Percentiles rank a stretch among this genome's conserved stretches.
Evolutionary conservation across 495 filamentous ascomycete genomes (phyloP).

Genomic region (Aeminium ludgeri): DNA sequence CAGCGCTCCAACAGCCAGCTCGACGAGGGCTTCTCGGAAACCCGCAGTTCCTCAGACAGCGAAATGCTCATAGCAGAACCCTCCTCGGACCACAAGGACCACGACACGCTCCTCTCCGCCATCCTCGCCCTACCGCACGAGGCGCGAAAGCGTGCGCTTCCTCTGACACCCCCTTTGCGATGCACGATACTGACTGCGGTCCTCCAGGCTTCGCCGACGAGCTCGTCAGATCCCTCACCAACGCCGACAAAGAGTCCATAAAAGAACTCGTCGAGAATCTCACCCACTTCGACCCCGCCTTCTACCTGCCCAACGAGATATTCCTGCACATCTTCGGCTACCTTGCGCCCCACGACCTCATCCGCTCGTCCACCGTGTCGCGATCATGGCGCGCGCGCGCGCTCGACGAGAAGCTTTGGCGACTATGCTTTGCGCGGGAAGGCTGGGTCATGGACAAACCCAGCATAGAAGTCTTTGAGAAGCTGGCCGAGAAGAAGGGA

Average conservation of each 20-base stretch:
- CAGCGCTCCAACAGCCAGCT: constrained; percentile 29
- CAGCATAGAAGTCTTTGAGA: constrained; percentile 53
- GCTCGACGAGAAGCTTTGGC: constrained; percentile 76
- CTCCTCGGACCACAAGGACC: constrained; percentile 31
- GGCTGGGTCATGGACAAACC: constrained; percentile 52
- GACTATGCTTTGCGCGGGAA: constrained; percentile 58
- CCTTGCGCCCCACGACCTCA: constrained; percentile 56
- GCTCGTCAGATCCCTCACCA: constrained; percentile 56
- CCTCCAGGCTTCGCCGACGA: constrained; percentile 38
- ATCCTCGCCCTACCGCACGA: constrained; percentile 3
- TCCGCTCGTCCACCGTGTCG: constrained; percentile 62
- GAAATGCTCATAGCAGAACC: no score
- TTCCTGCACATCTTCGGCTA: constrained; percentile 77
- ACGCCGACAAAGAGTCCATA: constrained; percentile 56
- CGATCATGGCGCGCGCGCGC: constrained; percentile 66
- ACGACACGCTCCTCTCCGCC: not conserved
- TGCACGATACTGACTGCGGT: constrained; percentile 1
- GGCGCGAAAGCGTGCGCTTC: constrained; percentile 7
- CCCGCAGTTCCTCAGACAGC: constrained; percentile 37
- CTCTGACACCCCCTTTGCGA: not conserved
- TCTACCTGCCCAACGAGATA: constrained; percentile 72
- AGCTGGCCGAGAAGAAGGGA: constrained; percentile 32
- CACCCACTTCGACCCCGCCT: constrained; percentile 80
- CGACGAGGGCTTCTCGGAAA: constrained; percentile 52
- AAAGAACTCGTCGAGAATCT: constrained; percentile 59